Evolutionary conservation across 371 early-diverging fungal species (phyloP).

Genomic region (Mucor racemosus): DNA sequence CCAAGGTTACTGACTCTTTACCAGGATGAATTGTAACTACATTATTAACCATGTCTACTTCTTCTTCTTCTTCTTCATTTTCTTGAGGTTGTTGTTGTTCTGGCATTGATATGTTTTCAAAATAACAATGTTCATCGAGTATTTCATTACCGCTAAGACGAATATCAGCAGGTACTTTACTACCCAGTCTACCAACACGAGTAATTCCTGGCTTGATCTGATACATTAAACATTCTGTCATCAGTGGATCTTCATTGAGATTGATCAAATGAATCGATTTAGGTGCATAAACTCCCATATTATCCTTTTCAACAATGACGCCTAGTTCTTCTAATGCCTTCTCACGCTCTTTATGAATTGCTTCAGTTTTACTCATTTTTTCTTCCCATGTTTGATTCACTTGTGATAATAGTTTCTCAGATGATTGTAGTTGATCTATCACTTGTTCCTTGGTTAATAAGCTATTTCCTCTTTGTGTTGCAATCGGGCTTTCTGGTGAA

Average conservation of each 20-base stretch:
- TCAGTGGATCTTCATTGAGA: slow-evolving; percentile 85
- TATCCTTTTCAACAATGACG: slow-evolving; percentile 72
- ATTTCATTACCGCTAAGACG: slow-evolving; percentile 72
- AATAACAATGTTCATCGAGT: slow-evolving; percentile 75
- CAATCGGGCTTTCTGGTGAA: slow-evolving; percentile 23
- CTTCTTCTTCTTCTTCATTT: background rate
- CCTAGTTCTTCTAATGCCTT: slow-evolving; percentile 80
- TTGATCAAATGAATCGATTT: slow-evolving; percentile 84
- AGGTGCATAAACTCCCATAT: slow-evolving; percentile 82
- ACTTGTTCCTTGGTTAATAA: slow-evolving; percentile 62
- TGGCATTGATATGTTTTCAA: slow-evolving; percentile 54
- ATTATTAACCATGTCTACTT: slow-evolving; percentile 35
- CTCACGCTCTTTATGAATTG: slow-evolving; percentile 75
- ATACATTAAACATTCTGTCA: slow-evolving; percentile 88
- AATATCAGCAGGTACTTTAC: slow-evolving; percentile 62
- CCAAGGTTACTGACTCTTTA: slow-evolving; percentile 61
- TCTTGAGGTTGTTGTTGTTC: background rate
- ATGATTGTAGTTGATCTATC: slow-evolving; percentile 55
- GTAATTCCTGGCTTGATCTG: slow-evolving; percentile 80
- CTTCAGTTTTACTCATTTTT: slow-evolving; percentile 68
- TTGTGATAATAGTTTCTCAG: slow-evolving; percentile 40
- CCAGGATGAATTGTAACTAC: slow-evolving; percentile 68
- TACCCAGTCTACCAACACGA: slow-evolving; percentile 67
- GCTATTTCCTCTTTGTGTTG: slow-evolving; percentile 26
- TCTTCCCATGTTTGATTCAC: slow-evolving; percentile 68